Conservation (phyloP, 441 rosid genomes). For the Biscutella laevigata region DNA sequence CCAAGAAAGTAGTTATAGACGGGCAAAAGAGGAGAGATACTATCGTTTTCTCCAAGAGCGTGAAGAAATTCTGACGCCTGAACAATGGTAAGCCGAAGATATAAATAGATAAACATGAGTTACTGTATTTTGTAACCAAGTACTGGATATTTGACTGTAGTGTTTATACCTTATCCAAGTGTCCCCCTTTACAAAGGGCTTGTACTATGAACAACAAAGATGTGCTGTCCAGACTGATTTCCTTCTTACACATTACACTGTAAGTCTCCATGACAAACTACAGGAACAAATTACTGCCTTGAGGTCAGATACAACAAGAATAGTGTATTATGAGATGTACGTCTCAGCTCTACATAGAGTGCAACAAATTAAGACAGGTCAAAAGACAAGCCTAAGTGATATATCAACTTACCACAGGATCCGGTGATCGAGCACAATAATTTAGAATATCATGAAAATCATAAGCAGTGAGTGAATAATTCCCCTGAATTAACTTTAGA, state of each 20-base stretch:
- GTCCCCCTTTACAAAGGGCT: slow-evolving; percentile 76
- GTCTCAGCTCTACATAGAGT: slow-evolving; percentile 5
- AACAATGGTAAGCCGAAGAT: slow-evolving; percentile 11
- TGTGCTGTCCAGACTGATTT: slow-evolving; percentile 34
- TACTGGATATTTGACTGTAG: not conserved
- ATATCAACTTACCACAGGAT: slow-evolving; percentile 61
- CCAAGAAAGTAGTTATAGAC: slow-evolving; percentile 55
- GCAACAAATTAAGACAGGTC: not conserved
- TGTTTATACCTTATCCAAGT: slow-evolving; percentile 60
- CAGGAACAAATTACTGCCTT: slow-evolving; percentile 20
- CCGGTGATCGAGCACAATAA: slow-evolving; percentile 65
- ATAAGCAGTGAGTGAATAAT: slow-evolving; percentile 24
- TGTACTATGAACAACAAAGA: slow-evolving; percentile 48
- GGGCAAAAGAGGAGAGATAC: slow-evolving; percentile 37
- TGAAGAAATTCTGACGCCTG: slow-evolving; percentile 60
- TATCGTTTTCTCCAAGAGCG: slow-evolving; percentile 40
- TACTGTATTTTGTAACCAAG: not conserved
- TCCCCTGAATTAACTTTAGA: slow-evolving; percentile 32
- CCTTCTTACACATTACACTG: slow-evolving; percentile 54
- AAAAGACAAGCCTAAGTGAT: slow-evolving; percentile 5
- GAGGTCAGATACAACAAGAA: slow-evolving; percentile 8
- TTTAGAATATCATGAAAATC: slow-evolving; percentile 51
- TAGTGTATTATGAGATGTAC: not conserved
- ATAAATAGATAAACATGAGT: not conserved
- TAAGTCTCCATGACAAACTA: slow-evolving; percentile 93